Conservation (phyloP, 148 eudicot genomes). For the Arbutus unedo region DNA sequence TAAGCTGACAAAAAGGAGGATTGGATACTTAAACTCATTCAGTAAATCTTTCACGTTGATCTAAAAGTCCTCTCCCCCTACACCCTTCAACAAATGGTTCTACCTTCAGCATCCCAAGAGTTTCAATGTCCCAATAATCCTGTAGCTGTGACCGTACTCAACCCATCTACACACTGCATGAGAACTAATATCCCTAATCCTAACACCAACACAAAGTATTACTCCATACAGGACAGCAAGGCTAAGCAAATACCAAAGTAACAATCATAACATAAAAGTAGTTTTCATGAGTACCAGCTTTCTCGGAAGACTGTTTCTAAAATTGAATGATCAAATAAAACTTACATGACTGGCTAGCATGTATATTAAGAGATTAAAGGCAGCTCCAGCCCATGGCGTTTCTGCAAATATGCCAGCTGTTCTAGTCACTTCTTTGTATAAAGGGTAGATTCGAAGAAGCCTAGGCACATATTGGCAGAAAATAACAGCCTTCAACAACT, state of each 20-base stretch:
- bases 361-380: conserved; percentile 71
- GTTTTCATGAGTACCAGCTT: neutral
- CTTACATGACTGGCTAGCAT: conserved; percentile 96
- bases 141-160: neutral
- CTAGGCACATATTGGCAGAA: conserved; percentile 68
- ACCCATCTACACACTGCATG: neutral
- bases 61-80: neutral
- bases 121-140: neutral
- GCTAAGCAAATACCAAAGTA: neutral
- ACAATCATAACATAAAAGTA: neutral
- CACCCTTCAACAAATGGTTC: neutral
- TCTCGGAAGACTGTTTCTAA: neutral
- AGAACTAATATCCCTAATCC: neutral
- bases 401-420: conserved; percentile 77
- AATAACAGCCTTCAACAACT: conserved; percentile 51
- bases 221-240: neutral
- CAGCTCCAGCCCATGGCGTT: conserved; percentile 96
- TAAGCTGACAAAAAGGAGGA: neutral
- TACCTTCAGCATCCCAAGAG: neutral
- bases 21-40: neutral
- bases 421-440: conserved; percentile 62
- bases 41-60: neutral
- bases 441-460: conserved; percentile 55
- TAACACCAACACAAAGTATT: neutral
- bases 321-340: neutral